These are phyloP conservation scores for Fusarium subtropicale DNA, from an alignment of 2,329 filamentous ascomycete species.

Conservation along the genomic window DNA sequence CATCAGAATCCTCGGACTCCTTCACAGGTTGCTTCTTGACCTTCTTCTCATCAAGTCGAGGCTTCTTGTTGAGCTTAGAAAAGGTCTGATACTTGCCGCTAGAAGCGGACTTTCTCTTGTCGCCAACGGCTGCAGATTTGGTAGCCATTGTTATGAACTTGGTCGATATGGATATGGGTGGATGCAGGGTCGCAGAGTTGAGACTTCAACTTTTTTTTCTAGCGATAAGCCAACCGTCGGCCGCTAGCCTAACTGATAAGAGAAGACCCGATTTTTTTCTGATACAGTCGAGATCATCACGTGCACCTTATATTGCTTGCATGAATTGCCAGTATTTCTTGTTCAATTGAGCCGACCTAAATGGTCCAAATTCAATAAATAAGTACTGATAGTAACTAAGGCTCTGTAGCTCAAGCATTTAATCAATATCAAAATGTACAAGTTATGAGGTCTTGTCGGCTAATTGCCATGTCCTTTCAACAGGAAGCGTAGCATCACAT, in stretches of 20 bases:
- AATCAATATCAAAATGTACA: neutral
- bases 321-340: neutral
- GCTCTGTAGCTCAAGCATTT: neutral
- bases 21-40: slow-evolving; percentile 54
- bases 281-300: slow-evolving; percentile 7
- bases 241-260: slow-evolving; percentile 36
- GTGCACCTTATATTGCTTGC: slow-evolving; percentile 1
- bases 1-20: slow-evolving; percentile 61
- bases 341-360: neutral
- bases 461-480: neutral
- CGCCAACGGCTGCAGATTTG: slow-evolving; percentile 59
- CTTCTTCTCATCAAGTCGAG: slow-evolving; percentile 56
- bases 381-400: too few relatives aligned
- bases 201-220: slow-evolving; percentile 45
- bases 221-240: slow-evolving; percentile 36
- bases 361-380: neutral
- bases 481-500: neutral
- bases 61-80: slow-evolving; percentile 63
- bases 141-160: slow-evolving; percentile 58
- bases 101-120: slow-evolving; percentile 68
- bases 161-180: slow-evolving; percentile 20
- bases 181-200: slow-evolving; percentile 40
- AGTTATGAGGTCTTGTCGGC: neutral
- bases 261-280: slow-evolving; percentile 10
- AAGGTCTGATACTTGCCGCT: slow-evolving; percentile 57